Percentiles rank a stretch among this genome's conserved stretches.
Conservation (phyloP, 1,284 basidiomycete species). For the Trichosporon sp. region DNA sequence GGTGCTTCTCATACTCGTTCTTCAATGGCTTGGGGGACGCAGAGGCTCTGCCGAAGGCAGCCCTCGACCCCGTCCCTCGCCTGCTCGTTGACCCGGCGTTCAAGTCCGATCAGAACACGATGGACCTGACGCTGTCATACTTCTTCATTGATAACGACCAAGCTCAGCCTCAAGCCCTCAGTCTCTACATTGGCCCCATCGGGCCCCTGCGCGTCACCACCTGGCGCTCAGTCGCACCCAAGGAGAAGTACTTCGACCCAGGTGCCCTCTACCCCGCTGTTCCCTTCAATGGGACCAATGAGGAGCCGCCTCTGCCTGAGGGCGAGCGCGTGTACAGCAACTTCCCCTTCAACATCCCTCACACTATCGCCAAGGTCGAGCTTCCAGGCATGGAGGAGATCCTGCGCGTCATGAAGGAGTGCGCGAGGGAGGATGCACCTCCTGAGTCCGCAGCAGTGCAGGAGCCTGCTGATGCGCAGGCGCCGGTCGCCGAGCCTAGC, state of each 20-base stretch:
- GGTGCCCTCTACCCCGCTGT: conserved; percentile 30
- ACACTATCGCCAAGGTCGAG: conserved; percentile 46
- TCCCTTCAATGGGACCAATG: conserved; percentile 24
- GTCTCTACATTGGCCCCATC: conserved; percentile 84
- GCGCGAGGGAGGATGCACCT: background rate
- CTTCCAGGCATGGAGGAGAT: conserved; percentile 44
- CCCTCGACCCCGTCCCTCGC: conserved; percentile 81
- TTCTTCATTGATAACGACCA: conserved; percentile 61
- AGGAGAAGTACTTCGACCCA: conserved; percentile 34
- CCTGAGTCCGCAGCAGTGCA: background rate
- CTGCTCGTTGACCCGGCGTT: conserved; percentile 77
- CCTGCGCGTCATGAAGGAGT: conserved; percentile 36
- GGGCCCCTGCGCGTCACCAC: conserved; percentile 67
- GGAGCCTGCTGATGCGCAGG: background rate
- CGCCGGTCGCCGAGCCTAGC: background rate
- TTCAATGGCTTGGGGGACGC: conserved; percentile 32
- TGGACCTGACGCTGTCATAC: conserved; percentile 80
- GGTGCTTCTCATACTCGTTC: conserved; percentile 45
- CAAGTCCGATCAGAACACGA: conserved; percentile 65
- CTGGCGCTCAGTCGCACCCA: conserved; percentile 47
- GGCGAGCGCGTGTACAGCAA: conserved; percentile 36
- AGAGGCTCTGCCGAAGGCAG: conserved; percentile 23
- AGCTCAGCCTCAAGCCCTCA: conserved; percentile 59
- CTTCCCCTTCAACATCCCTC: conserved; percentile 41
- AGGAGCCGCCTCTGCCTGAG: conserved; percentile 27